phyloP scores from a whole-genome alignment of 768 basidiomycete genomes.

The Termitomyces sp. region DNA sequence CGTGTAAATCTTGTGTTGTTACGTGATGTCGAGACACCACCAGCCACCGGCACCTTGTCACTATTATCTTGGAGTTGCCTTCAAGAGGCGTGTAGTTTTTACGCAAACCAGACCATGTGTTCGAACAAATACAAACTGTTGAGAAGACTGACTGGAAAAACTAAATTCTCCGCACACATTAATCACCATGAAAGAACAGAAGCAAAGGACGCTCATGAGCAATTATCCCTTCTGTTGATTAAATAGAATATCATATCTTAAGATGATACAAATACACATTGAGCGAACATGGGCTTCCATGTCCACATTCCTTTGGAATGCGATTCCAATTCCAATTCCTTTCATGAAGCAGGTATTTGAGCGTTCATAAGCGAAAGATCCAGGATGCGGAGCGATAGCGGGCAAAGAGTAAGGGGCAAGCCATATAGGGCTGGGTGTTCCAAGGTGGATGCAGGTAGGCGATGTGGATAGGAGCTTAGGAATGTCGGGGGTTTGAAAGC shows the following conservation, averaged over 20 bases:
- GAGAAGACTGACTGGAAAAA: too few relatives aligned
- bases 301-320: not conserved
- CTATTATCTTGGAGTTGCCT: too few relatives aligned
- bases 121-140: too few relatives aligned
- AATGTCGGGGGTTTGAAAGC: too few relatives aligned
- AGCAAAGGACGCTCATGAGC: not conserved
- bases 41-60: too few relatives aligned
- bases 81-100: too few relatives aligned
- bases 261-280: not conserved
- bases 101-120: too few relatives aligned
- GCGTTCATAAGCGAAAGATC: not conserved
- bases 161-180: not conserved
- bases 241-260: conserved; percentile 1
- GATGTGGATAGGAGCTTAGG: not conserved
- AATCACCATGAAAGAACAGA: too few relatives aligned
- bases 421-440: not conserved
- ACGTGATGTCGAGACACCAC: too few relatives aligned
- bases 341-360: not conserved
- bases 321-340: not conserved
- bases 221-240: too few relatives aligned
- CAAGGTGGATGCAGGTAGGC: not conserved
- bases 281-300: not conserved
- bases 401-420: not conserved
- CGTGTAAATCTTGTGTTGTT: too few relatives aligned
- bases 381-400: not conserved